Evolutionary conservation across 208 protist genomes (phyloP).

Genomic region (Phytomonas sp.): DNA sequence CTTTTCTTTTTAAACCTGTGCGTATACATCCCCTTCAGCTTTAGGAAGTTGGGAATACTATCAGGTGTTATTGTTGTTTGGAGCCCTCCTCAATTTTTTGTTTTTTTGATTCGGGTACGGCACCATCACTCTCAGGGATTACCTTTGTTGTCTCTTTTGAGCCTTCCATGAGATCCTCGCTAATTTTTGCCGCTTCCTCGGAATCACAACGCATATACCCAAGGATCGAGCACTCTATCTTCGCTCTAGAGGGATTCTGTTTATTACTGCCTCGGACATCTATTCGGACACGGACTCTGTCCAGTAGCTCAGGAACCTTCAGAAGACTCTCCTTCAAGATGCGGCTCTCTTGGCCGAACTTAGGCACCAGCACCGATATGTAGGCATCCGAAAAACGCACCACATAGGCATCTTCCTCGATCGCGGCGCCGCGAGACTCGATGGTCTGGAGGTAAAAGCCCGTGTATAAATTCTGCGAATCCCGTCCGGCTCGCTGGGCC

Average conservation of each 20-base stretch:
- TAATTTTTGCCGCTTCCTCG: not conserved
- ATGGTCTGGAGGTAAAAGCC: constrained; percentile 86
- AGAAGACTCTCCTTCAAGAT: constrained; percentile 64
- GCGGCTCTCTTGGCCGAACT: constrained; percentile 84
- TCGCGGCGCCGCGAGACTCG: constrained; percentile 43
- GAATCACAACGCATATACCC: not conserved
- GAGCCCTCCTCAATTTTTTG: not conserved
- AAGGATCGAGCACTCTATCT: not conserved
- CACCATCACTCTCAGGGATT: not conserved
- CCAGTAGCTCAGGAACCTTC: constrained; percentile 58
- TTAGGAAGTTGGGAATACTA: not conserved
- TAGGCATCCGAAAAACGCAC: constrained; percentile 73
- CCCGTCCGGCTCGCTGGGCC: constrained; percentile 86
- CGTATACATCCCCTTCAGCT: not conserved
- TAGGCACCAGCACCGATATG: constrained; percentile 81
- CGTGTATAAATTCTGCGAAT: constrained; percentile 89
- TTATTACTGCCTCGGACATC: constrained; percentile 20
- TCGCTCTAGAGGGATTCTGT: not conserved
- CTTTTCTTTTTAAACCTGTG: not conserved
- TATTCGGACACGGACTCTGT: constrained; percentile 74
- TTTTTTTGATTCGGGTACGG: not conserved
- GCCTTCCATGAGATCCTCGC: not conserved
- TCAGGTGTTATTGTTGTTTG: not conserved
- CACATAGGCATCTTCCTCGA: constrained; percentile 80
- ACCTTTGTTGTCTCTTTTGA: not conserved